phyloP scores from a whole-genome alignment of 345 rosid genomes.

The Lagerstroemia speciosa region DNA sequence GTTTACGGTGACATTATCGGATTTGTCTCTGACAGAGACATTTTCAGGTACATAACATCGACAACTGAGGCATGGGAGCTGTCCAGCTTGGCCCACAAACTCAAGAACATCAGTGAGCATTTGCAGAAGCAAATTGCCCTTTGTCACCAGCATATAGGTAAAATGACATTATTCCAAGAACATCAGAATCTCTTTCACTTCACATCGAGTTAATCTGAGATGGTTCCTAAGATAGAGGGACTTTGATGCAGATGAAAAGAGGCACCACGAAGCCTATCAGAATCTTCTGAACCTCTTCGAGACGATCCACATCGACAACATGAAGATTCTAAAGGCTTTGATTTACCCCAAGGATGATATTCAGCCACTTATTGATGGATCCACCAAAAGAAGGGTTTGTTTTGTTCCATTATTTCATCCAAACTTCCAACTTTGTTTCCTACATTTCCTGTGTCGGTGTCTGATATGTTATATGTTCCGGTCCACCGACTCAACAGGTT shows the following conservation, averaged over 20 bases:
- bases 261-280: conserved; percentile 39
- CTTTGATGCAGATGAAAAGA: conserved; percentile 50
- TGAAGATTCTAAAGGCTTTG: conserved; percentile 75
- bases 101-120: conserved; percentile 54
- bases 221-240: background rate
- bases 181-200: background rate
- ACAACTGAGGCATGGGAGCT: conserved; percentile 87
- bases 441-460: background rate
- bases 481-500: conserved; percentile 25
- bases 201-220: background rate
- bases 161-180: background rate
- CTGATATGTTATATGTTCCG: background rate
- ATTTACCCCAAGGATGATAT: conserved; percentile 52
- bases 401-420: background rate
- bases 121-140: conserved; percentile 41
- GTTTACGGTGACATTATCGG: background rate
- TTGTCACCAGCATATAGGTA: conserved; percentile 64
- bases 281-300: conserved; percentile 40
- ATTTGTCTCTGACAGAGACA: background rate
- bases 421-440: background rate
- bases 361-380: conserved; percentile 60
- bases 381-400: conserved; percentile 57
- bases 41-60: conserved; percentile 38
- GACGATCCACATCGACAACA: conserved; percentile 67
- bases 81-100: conserved; percentile 69